phyloP scores from a whole-genome alignment of 495 filamentous ascomycete genomes.

The Aspergillus bridgeri region DNA sequence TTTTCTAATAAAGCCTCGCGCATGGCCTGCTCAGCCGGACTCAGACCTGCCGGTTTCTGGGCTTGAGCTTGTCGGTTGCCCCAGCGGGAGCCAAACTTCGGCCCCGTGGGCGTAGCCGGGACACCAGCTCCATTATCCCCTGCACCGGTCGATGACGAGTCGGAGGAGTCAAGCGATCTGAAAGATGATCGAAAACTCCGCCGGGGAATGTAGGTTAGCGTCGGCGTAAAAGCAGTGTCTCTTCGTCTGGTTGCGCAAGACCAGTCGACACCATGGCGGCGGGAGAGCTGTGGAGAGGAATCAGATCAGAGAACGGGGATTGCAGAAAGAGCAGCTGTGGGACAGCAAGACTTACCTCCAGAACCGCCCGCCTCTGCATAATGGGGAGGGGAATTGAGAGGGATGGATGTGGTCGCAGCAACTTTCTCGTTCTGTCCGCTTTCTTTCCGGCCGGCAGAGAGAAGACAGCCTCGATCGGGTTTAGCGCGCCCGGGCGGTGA shows the following conservation, averaged over 20 bases:
- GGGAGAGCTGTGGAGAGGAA: constrained; percentile 21
- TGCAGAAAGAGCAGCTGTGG: not conserved
- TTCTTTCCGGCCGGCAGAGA: constrained; percentile 16
- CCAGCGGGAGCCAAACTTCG: constrained; percentile 23
- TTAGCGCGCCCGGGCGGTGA: not conserved
- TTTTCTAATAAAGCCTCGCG: constrained; percentile 30
- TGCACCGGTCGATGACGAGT: constrained; percentile 11
- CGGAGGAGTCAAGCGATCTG: constrained; percentile 20
- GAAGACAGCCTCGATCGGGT: not conserved
- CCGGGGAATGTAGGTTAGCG: constrained; percentile 14
- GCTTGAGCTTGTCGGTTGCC: constrained; percentile 18
- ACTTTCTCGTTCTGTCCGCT: constrained; percentile 1
- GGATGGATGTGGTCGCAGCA: not conserved
- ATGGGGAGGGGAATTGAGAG: constrained; percentile 5
- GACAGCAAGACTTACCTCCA: constrained; percentile 27
- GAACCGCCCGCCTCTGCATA: constrained; percentile 38
- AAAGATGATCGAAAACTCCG: constrained; percentile 32
- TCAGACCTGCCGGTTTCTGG: constrained; percentile 25
- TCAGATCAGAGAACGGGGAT: not conserved
- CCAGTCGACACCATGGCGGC: constrained; percentile 31
- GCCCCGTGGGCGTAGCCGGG: not conserved
- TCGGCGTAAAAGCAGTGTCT: constrained; percentile 18
- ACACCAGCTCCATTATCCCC: constrained; percentile 8
- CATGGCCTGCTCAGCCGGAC: constrained; percentile 33
- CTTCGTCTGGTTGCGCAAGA: constrained; percentile 23